Percentiles rank a stretch among this genome's conserved stretches.
Conservation (phyloP, 176 grass and related monocot genomes). For the Tillandsia leiboldiana region DNA sequence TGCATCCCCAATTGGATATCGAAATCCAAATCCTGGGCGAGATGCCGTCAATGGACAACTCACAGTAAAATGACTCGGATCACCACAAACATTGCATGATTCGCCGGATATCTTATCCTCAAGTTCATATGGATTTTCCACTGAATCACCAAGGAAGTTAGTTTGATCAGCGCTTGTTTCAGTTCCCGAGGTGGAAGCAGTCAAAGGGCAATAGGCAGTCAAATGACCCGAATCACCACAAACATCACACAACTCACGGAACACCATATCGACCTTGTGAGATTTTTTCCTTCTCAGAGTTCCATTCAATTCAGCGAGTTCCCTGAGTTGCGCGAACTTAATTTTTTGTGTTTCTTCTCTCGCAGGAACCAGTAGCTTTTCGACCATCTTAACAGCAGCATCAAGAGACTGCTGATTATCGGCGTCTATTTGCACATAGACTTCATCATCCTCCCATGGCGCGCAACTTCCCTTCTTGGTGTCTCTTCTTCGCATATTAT, state of each 20-base stretch:
- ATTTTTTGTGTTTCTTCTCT: slow-evolving; percentile 5
- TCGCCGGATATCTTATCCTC: not conserved
- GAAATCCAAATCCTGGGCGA: not conserved
- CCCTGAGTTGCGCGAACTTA: slow-evolving; percentile 12
- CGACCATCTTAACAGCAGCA: slow-evolving; percentile 20
- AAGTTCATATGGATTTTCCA: not conserved
- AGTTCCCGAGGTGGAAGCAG: not conserved
- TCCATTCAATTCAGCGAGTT: slow-evolving; percentile 15
- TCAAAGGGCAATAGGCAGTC: slow-evolving; percentile 12
- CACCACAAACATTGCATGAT: slow-evolving; percentile 6
- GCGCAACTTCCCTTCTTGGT: not conserved
- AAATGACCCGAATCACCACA: not conserved
- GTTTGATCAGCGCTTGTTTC: not conserved
- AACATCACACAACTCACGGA: not conserved
- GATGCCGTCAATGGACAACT: not conserved
- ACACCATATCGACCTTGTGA: not conserved
- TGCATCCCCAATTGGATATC: not conserved
- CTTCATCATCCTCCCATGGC: slow-evolving; percentile 1
- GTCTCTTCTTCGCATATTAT: not conserved
- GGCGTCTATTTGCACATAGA: slow-evolving; percentile 15
- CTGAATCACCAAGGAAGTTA: not conserved
- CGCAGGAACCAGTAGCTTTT: slow-evolving; percentile 19
- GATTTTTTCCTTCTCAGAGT: not conserved
- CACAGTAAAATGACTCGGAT: not conserved
- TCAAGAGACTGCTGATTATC: slow-evolving; percentile 10